Percentiles rank a stretch among this genome's conserved stretches.
phyloP scores from a whole-genome alignment of 768 basidiomycete genomes.

The Kwoniella mangroviensis region DNA sequence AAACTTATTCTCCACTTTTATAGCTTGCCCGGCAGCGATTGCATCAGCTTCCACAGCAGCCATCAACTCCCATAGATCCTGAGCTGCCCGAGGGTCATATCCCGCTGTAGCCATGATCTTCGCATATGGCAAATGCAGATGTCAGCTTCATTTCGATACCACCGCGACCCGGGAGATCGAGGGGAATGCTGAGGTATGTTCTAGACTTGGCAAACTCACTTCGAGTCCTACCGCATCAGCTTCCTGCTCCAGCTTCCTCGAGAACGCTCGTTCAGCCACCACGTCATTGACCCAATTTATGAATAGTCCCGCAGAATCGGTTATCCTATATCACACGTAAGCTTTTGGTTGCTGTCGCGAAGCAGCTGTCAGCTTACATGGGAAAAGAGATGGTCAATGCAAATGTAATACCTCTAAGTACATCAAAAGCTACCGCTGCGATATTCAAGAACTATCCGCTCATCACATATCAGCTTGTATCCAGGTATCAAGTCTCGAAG shows the following conservation, averaged over 20 bases:
- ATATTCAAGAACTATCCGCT: conserved; percentile 58
- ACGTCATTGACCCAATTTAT: conserved; percentile 60
- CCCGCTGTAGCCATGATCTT: conserved; percentile 62
- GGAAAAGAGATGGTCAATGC: conserved; percentile 62
- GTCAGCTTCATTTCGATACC: neutral
- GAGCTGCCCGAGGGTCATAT: conserved; percentile 59
- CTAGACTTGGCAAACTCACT: conserved; percentile 36
- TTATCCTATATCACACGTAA: conserved; percentile 42
- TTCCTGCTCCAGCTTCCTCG: conserved; percentile 61
- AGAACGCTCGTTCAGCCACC: conserved; percentile 59
- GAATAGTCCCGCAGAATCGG: conserved; percentile 58
- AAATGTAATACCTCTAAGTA: conserved; percentile 60
- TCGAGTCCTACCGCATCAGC: conserved; percentile 61
- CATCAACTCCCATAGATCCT: conserved; percentile 61
- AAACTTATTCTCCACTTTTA: conserved; percentile 56
- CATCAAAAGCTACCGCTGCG: conserved; percentile 61
- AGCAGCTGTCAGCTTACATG: conserved; percentile 43
- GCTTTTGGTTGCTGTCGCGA: neutral
- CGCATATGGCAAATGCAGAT: neutral
- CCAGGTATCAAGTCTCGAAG: neutral
- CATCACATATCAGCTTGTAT: neutral
- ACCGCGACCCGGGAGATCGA: neutral
- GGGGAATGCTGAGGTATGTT: neutral
- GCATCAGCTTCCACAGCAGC: conserved; percentile 60
- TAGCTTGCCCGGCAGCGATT: conserved; percentile 42